Evolutionary conservation across 2,329 filamentous ascomycete genomes (phyloP).

Genomic region (Mycosphaerella arachidis): DNA sequence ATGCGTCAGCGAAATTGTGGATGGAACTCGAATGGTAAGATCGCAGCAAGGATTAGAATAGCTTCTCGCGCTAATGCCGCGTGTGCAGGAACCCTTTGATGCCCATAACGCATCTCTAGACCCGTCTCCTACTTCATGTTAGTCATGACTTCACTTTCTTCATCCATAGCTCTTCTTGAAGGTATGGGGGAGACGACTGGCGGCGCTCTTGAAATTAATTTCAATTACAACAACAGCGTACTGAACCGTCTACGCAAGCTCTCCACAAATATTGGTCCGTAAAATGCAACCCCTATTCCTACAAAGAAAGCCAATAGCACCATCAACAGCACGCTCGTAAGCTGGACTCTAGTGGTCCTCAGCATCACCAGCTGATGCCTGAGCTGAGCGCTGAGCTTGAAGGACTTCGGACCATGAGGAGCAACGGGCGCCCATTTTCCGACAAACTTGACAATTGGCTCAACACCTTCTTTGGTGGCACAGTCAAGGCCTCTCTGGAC

Average conservation of each 20-base stretch:
- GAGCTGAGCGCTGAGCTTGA: slow-evolving; percentile 16
- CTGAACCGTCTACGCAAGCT: background rate
- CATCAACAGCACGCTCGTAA: slow-evolving; percentile 15
- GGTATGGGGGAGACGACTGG: background rate
- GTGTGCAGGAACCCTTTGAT: background rate
- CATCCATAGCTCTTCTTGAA: background rate
- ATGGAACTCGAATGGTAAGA: background rate
- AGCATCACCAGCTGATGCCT: slow-evolving; percentile 14
- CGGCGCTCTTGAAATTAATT: background rate
- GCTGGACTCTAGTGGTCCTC: slow-evolving; percentile 7
- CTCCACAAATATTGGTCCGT: slow-evolving; percentile 5
- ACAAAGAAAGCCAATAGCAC: slow-evolving; percentile 13
- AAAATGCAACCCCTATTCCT: slow-evolving; percentile 9
- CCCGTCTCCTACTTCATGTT: background rate
- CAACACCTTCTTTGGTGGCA: slow-evolving; percentile 35
- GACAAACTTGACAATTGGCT: slow-evolving; percentile 43
- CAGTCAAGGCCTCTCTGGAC: slow-evolving; percentile 39
- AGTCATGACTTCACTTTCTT: background rate
- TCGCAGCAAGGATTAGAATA: background rate
- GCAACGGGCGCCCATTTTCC: slow-evolving; percentile 18
- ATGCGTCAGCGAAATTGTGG: background rate
- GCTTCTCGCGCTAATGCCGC: background rate
- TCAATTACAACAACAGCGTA: background rate
- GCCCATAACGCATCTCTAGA: background rate
- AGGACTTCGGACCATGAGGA: slow-evolving; percentile 18